A percentile compares a stretch with the other conserved stretches of the same genome.
Conservation (phyloP, 2,329 filamentous ascomycete genomes). For the Penicillium occitanis region DNA sequence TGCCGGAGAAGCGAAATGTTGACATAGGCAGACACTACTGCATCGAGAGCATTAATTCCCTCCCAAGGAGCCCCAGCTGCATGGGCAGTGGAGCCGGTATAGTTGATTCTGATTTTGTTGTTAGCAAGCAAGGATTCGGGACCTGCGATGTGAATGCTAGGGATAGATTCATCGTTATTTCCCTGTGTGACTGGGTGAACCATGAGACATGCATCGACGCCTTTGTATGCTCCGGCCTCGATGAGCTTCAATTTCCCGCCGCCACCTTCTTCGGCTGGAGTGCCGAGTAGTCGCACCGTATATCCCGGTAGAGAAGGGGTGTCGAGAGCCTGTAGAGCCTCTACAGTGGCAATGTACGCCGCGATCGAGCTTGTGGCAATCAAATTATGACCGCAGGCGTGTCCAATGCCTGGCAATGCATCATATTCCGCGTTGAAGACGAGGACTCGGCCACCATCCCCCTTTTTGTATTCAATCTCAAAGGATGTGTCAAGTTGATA, state of each 20-base stretch:
- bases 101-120: constrained; percentile 32
- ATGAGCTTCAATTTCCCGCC: constrained; percentile 38
- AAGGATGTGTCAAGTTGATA: constrained; percentile 23
- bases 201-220: constrained; percentile 36
- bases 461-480: constrained; percentile 23
- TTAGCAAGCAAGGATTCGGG: constrained; percentile 20
- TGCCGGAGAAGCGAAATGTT: constrained; percentile 55
- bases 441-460: constrained; percentile 22
- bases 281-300: constrained; percentile 31
- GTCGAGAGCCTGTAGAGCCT: constrained; percentile 14
- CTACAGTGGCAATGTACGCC: constrained; percentile 22
- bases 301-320: constrained; percentile 25
- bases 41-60: constrained; percentile 61
- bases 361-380: constrained; percentile 23
- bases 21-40: constrained; percentile 51
- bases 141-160: constrained; percentile 12
- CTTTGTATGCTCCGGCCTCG: constrained; percentile 39
- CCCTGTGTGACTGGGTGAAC: constrained; percentile 33
- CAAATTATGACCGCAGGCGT: constrained; percentile 28
- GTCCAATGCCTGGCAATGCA: constrained; percentile 26
- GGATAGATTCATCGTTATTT: constrained; percentile 20
- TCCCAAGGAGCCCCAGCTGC: constrained; percentile 59
- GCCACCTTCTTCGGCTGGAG: constrained; percentile 31
- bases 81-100: constrained; percentile 55
- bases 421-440: constrained; percentile 30